Percentiles rank a stretch among this genome's conserved stretches.
Evolutionary conservation across 345 rosid species (phyloP).

Genomic region (Euphorbia pulcherrima): DNA sequence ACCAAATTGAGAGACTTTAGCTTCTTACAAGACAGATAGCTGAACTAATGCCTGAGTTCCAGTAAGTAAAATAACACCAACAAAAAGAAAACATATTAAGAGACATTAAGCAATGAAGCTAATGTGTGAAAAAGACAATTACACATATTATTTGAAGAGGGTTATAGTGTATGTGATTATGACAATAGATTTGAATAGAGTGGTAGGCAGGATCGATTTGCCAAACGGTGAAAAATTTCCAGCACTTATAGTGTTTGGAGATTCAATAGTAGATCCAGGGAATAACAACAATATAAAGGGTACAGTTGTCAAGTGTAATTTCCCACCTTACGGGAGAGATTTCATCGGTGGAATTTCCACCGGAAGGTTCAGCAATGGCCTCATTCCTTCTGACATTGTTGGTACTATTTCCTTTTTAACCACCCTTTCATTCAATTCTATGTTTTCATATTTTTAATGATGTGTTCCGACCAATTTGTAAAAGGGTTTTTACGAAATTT

Average conservation of each 20-base stretch:
- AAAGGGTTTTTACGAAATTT: not conserved
- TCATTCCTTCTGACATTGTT: conserved; percentile 36
- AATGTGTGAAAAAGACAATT: not conserved
- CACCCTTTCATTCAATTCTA: no score
- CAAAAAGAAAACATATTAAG: no score
- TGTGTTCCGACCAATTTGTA: no score
- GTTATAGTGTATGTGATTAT: not conserved
- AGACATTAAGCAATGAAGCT: not conserved
- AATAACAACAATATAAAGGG: conserved; percentile 42
- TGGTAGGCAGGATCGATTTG: not conserved
- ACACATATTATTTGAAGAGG: not conserved
- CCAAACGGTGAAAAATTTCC: conserved; percentile 16
- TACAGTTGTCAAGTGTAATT: conserved; percentile 35
- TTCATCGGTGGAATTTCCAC: conserved; percentile 44
- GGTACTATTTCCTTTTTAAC: conserved; percentile 20
- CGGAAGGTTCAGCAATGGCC: conserved; percentile 51
- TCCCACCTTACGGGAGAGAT: conserved; percentile 57
- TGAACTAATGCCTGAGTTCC: no score
- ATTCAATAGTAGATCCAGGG: conserved; percentile 62
- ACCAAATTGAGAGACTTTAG: no score
- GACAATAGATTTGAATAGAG: not conserved
- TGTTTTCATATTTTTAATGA: not conserved
- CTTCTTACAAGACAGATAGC: no score
- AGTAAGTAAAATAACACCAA: no score
- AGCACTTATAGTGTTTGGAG: conserved; percentile 55